Evolutionary conservation across 2,329 filamentous ascomycete genomes (phyloP).

Genomic region (Stenocarpella maydis): DNA sequence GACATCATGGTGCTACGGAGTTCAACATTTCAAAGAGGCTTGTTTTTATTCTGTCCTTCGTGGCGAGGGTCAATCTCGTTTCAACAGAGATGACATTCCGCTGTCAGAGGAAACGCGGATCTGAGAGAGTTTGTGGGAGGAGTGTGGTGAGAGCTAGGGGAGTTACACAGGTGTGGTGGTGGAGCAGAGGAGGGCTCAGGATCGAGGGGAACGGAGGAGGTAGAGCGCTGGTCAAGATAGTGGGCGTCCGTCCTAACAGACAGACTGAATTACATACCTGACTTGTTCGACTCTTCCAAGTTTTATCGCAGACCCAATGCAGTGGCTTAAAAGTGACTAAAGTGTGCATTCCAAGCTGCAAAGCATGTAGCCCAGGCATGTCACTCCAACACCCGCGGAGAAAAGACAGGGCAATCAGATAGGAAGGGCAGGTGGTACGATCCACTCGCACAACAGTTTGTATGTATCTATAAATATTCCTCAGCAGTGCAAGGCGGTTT

Average conservation of each 20-base stretch:
- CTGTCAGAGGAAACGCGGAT: background rate
- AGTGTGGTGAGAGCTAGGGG: too few relatives aligned
- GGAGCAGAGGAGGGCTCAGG: background rate
- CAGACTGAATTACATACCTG: background rate
- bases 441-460: too few relatives aligned
- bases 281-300: background rate
- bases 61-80: constrained; percentile 24
- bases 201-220: background rate
- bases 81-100: constrained; percentile 31
- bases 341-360: too few relatives aligned
- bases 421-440: too few relatives aligned
- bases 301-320: background rate
- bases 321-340: too few relatives aligned
- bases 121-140: too few relatives aligned
- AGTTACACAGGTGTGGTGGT: background rate
- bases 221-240: background rate
- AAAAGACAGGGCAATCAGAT: too few relatives aligned
- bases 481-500: too few relatives aligned
- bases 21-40: constrained; percentile 37
- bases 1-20: constrained; percentile 34
- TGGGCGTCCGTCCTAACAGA: background rate
- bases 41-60: constrained; percentile 44
- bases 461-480: too few relatives aligned
- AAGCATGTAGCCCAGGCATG: too few relatives aligned
- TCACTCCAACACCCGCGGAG: too few relatives aligned